Evolutionary conservation across 176 grass and related monocot species (phyloP).

Genomic region (Carex pumila): DNA sequence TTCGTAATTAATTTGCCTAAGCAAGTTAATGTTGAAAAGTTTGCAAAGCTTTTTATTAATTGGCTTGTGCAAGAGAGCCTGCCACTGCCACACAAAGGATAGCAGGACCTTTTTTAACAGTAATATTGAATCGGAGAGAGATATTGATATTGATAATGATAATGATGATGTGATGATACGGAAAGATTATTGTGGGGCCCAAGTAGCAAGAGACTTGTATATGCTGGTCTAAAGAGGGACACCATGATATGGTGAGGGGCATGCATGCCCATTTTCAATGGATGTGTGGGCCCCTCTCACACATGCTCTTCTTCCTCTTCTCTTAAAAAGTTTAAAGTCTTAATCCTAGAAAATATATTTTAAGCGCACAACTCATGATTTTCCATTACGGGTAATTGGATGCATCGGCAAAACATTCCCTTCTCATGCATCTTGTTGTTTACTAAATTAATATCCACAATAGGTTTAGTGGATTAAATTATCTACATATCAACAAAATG

Average conservation of each 20-base stretch:
- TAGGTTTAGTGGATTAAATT: background rate
- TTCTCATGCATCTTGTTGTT: background rate
- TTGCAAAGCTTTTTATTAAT: too few relatives aligned
- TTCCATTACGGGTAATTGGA: constrained; percentile 7
- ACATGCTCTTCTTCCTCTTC: constrained; percentile 4
- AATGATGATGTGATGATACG: constrained; percentile 29
- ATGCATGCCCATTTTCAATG: constrained; percentile 24
- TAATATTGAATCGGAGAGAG: background rate
- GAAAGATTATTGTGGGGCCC: constrained; percentile 18
- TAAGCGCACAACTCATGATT: background rate
- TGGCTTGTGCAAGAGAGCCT: too few relatives aligned
- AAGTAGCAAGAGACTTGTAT: constrained; percentile 2
- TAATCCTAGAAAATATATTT: background rate
- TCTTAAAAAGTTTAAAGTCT: background rate
- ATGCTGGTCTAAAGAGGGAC: constrained; percentile 19
- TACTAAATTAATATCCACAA: background rate
- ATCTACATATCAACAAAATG: too few relatives aligned
- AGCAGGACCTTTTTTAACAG: background rate
- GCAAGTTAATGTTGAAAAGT: too few relatives aligned
- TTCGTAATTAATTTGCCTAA: too few relatives aligned
- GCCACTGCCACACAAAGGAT: background rate
- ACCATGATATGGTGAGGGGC: constrained; percentile 14
- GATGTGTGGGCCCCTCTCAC: constrained; percentile 7
- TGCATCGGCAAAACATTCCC: constrained; percentile 3
- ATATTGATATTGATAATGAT: constrained; percentile 16